Evolutionary conservation across 176 grass and related monocot genomes (phyloP), one percentile per base, ranked within the genome.

Genomic region (Eleusine indica): DNA sequence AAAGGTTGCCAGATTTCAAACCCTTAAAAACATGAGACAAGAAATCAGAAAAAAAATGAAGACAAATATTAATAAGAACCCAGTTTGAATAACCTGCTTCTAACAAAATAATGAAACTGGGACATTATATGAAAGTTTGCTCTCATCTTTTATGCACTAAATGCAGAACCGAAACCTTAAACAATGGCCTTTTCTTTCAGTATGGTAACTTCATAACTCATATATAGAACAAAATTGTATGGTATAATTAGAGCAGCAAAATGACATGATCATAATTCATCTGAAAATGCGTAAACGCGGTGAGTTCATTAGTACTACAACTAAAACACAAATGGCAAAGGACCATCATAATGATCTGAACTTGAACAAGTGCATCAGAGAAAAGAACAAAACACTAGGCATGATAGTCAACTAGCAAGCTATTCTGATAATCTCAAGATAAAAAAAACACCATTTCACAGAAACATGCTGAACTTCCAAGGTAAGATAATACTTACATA

Each of bases 401-500:
- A 53, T 14, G 15, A 53, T 17, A 53, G 15, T 18, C 17, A 53
- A 2, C 14, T 13, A 53, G 17, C 14, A 17, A 53, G 51, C 9
- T 49, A 66, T 21, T 42, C 21, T 17, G 1, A 17, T 11, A 82
- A 68, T 32, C 21, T 35, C 58, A 74, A 40, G 32, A 49, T 68
- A 43, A 60, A 13, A 68, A 56, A 68, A 56, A 5, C 35, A 12
- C 0, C 51, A 82, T 52, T 43, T 64, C 18, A 69, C 7, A 79
- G 14, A 70, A 74, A 2, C 11, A 42, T 8, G 80, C 53, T 7
- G 2, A 9, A 38, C 3, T 67, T 60, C 47, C 38, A 18, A 62
- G 40, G 74, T 41, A 48, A 79, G 40, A 30, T 22, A 64, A 11
- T 73, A 82, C 90, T 96, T 96, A 93, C 94, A 96, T 47, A 30